Conservation (phyloP, 306 rosid species). For the Malus asiatica region DNA sequence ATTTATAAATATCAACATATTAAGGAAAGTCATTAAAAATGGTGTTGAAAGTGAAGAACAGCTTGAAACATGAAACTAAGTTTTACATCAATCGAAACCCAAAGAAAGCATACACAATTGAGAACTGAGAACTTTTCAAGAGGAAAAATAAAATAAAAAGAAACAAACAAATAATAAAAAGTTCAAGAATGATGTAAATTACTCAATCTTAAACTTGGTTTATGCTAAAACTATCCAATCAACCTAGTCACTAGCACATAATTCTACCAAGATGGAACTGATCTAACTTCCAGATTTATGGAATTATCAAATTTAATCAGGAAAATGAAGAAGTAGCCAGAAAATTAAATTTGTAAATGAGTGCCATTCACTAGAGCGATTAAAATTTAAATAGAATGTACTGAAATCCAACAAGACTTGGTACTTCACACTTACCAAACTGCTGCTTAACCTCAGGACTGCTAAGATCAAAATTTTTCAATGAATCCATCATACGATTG, state of each 20-base stretch:
- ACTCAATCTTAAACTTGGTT: background rate
- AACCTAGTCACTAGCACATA: background rate
- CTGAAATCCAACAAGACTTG: background rate
- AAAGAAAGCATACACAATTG: background rate
- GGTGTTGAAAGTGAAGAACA: background rate
- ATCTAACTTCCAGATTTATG: background rate
- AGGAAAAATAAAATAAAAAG: background rate
- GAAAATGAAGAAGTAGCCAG: background rate
- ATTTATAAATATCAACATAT: background rate
- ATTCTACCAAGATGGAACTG: background rate
- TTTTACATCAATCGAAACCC: background rate
- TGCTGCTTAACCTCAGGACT: conserved; percentile 97
- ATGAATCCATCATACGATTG: conserved; percentile 73
- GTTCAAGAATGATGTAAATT: background rate
- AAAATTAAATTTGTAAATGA: background rate
- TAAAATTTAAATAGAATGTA: background rate
- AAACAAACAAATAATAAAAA: background rate
- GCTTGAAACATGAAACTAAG: background rate
- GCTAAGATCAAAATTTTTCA: conserved; percentile 87
- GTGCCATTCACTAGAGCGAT: background rate
- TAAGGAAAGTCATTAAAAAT: background rate
- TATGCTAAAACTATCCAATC: background rate
- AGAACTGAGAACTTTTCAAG: background rate
- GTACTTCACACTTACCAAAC: conserved; percentile 55
- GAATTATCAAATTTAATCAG: background rate